phyloP scores from a whole-genome alignment of 352 stramenopile genomes.

The Aphanomyces cochlioides region DNA sequence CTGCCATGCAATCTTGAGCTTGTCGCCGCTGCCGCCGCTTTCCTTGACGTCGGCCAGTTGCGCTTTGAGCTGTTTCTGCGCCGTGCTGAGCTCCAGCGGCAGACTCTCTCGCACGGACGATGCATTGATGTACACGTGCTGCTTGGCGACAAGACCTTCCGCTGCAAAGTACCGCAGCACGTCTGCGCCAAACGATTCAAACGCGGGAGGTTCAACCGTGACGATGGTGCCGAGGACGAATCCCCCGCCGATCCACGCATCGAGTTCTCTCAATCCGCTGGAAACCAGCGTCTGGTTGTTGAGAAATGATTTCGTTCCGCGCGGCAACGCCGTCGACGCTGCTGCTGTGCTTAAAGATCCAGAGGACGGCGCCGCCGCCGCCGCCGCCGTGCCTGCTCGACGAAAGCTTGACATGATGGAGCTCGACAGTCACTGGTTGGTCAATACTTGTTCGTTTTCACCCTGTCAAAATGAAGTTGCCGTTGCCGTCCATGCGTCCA shows the following conservation, averaged over 20 bases:
- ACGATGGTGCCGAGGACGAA: conserved; percentile 50
- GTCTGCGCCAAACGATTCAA: conserved; percentile 39
- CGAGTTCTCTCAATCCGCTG: conserved; percentile 49
- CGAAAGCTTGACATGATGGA: conserved; percentile 29
- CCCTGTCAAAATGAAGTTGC: too few relatives aligned
- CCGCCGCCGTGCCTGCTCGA: neutral
- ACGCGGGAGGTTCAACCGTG: conserved; percentile 40
- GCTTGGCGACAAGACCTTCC: conserved; percentile 50
- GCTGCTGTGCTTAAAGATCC: neutral
- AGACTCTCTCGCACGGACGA: conserved; percentile 36
- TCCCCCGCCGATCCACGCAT: conserved; percentile 52
- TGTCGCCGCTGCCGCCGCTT: neutral
- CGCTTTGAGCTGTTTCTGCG: conserved; percentile 61
- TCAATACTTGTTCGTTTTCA: neutral
- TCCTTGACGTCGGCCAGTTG: conserved; percentile 31
- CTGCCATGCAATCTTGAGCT: conserved; percentile 71
- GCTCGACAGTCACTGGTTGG: neutral
- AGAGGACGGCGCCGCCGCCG: neutral
- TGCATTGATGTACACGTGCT: conserved; percentile 43
- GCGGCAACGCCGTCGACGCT: neutral
- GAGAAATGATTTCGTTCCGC: conserved; percentile 62
- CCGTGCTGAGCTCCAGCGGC: conserved; percentile 60
- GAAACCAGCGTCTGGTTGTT: conserved; percentile 63
- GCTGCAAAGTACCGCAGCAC: conserved; percentile 63
- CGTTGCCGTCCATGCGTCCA: too few relatives aligned